These are phyloP conservation scores for Pleurotus sapidus DNA, from an alignment of 768 basidiomycete species.

Conservation along the genomic window DNA sequence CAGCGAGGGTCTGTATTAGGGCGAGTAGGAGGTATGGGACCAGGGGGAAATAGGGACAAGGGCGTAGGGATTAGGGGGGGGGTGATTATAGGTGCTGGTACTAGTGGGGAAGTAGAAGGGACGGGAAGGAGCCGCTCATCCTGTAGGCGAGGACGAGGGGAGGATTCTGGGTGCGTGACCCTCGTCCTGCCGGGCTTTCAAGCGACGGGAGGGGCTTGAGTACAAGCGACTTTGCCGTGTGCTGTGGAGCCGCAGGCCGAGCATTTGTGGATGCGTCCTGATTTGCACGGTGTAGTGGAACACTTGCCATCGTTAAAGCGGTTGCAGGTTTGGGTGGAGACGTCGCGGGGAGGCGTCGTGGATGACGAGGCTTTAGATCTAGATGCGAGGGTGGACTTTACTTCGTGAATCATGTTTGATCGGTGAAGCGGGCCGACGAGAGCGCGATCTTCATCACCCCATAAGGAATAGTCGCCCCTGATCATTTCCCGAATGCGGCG, in stretches of 20 bases:
- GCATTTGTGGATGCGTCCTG: background rate
- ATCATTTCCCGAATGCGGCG: too few species aligned
- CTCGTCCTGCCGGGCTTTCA: background rate
- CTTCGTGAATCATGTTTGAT: too few species aligned
- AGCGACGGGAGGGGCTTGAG: background rate
- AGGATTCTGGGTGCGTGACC: background rate
- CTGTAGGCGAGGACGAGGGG: background rate
- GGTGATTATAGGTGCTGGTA: background rate
- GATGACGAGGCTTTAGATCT: background rate
- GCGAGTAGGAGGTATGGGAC: conserved; percentile 8
- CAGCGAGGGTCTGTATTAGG: conserved; percentile 14
- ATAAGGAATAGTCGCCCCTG: too few species aligned
- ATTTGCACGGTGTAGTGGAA: background rate
- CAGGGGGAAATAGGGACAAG: conserved; percentile 12
- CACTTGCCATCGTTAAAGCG: background rate
- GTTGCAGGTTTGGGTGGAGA: background rate
- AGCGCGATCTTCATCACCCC: too few species aligned
- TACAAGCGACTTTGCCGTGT: background rate
- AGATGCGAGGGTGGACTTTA: too few species aligned
- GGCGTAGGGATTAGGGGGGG: conserved; percentile 1
- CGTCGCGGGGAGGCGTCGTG: background rate
- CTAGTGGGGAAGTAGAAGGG: background rate
- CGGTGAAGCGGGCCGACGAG: too few species aligned
- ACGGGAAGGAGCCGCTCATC: background rate
- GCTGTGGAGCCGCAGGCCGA: background rate